Evolutionary conservation across 202 grass and related monocot genomes (phyloP).

Genomic region (Schoenoplectus triqueter): DNA sequence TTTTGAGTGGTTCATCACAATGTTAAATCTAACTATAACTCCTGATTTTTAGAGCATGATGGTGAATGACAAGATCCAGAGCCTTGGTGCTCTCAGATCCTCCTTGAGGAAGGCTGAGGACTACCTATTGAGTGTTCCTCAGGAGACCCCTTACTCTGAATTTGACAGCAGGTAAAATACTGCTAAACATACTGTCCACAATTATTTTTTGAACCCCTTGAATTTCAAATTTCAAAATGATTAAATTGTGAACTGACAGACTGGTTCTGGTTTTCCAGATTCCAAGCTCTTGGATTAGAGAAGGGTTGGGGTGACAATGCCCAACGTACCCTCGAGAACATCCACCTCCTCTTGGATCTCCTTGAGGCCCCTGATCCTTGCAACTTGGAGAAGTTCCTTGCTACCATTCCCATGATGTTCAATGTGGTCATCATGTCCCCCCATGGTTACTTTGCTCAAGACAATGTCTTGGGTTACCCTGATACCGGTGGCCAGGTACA

Average conservation of each 20-base stretch:
- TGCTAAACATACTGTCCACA: not conserved
- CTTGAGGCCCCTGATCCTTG: constrained; percentile 86
- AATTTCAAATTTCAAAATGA: not conserved
- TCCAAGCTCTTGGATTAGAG: constrained; percentile 88
- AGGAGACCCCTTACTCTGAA: constrained; percentile 73
- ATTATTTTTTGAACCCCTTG: not conserved
- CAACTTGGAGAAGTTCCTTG: constrained; percentile 90
- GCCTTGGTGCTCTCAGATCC: constrained; percentile 68
- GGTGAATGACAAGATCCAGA: constrained; percentile 91
- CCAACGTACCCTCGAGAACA: constrained; percentile 55
- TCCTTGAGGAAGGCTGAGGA: constrained; percentile 89
- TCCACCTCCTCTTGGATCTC: constrained; percentile 86
- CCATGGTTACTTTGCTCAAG: constrained; percentile 91
- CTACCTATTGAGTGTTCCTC: constrained; percentile 58
- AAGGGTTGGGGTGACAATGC: constrained; percentile 90
- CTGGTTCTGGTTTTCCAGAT: constrained; percentile 49
- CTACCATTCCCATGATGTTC: constrained; percentile 83
- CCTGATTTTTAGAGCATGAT: constrained; percentile 75
- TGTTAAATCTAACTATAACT: not conserved
- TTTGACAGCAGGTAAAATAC: constrained; percentile 61
- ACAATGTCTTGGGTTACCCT: constrained; percentile 91
- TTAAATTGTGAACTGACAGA: not conserved
- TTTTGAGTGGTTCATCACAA: not conserved
- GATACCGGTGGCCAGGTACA: constrained; percentile 88
- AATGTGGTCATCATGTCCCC: constrained; percentile 95